A percentile compares a stretch with the other conserved stretches of the same genome.
These are phyloP conservation scores for Venturia aucupariae DNA, from an alignment of 2,329 filamentous ascomycete genomes.

Conservation along the genomic window DNA sequence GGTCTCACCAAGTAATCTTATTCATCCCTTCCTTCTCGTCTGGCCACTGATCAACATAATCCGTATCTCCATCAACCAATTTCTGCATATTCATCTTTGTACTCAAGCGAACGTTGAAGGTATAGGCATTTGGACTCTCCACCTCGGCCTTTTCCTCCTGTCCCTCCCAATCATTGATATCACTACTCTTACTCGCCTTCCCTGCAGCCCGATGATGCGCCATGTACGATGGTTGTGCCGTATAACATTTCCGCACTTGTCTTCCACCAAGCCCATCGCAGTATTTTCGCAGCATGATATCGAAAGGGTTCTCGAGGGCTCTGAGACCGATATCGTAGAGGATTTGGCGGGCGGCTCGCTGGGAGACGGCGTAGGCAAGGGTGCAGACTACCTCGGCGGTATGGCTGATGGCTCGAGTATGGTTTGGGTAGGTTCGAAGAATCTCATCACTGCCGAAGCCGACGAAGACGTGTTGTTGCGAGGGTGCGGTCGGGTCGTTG, in stretches of 20 bases:
- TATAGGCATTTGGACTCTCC: slow-evolving; percentile 24
- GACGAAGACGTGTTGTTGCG: neutral
- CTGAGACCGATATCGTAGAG: slow-evolving; percentile 37
- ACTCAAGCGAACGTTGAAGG: slow-evolving; percentile 32
- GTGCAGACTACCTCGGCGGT: slow-evolving; percentile 33
- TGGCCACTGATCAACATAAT: slow-evolving; percentile 18
- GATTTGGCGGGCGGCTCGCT: slow-evolving; percentile 34
- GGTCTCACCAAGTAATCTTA: slow-evolving; percentile 1
- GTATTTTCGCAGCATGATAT: slow-evolving; percentile 8
- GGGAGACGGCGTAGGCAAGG: slow-evolving; percentile 38
- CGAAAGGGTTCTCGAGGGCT: slow-evolving; percentile 23
- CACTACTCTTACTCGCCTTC: slow-evolving; percentile 25
- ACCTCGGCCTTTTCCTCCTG: slow-evolving; percentile 21
- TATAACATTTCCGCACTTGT: slow-evolving; percentile 31
- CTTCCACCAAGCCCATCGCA: slow-evolving; percentile 14
- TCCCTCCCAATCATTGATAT: slow-evolving; percentile 26
- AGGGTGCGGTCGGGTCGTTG: slow-evolving; percentile 8
- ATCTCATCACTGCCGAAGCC: slow-evolving; percentile 8
- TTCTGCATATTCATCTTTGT: slow-evolving; percentile 33
- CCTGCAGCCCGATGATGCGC: slow-evolving; percentile 35
- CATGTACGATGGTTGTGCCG: slow-evolving; percentile 15
- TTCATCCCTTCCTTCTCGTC: slow-evolving; percentile 4
- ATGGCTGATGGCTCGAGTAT: slow-evolving; percentile 38
- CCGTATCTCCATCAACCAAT: slow-evolving; percentile 28
- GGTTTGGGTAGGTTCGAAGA: slow-evolving; percentile 17